Evolutionary conservation across 2,329 filamentous ascomycete species (phyloP), one percentile per base, ranked within the genome.

Genomic region (Cytospora schulzeri): DNA sequence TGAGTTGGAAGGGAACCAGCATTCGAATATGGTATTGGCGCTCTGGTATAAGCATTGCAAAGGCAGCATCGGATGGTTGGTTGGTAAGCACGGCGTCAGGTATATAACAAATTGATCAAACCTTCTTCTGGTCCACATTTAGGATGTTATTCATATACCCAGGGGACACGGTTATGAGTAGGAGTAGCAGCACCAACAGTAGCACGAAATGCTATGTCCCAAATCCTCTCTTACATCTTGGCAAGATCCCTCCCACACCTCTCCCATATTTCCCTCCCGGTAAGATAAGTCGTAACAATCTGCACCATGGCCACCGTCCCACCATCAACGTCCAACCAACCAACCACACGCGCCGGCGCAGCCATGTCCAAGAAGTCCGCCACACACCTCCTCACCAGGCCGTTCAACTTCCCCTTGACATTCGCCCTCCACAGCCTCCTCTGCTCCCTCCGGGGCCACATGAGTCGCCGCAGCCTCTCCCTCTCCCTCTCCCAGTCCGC

Each of bases 341-440:
- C 87, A 17, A 91, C 75, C 0, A 83, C 77, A 7, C 78, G 77
- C 0, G 84, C 85, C 0, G 90, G 90, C 35, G 91, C 78, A 4
- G 87, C 71, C 55, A 91, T 72, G 72, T 92, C 90, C 58, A 89
- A 80, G 8, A 76, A 69, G 70, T 91, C 86, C 1, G 85, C 80
- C 1, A 86, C 66, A 7, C 89, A 72, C 57, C 80, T 79, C 17
- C 83, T 81, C 31, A 77, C 69, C 2, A 88, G 71, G 1, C 70
- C 72, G 24, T 62, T 69, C 1, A 75, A 71, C 63, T 76, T 71
- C 14, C 64, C 70, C 50, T 69, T 68, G 14, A 75, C 67, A 57
- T 76, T 72, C 52, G 66, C 71, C 38, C 71, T 71, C 75, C 70
- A 71, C 6, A 64, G 69, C 53, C 70, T 70, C 59, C 74, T 73